Conservation (phyloP, 2,329 filamentous ascomycete genomes). For the Hypoxylon sp. region DNA sequence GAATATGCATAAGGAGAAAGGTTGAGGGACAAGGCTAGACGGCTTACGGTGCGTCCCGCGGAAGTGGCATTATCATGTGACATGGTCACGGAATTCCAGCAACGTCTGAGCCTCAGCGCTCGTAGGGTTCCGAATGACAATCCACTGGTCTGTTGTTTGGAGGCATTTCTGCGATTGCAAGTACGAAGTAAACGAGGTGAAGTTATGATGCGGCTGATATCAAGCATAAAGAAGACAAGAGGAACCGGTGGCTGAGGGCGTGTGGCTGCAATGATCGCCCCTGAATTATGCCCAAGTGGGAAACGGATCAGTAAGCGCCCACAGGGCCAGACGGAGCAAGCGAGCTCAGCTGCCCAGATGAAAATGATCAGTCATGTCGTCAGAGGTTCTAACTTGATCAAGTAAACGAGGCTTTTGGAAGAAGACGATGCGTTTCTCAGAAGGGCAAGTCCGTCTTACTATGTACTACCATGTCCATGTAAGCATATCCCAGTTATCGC, state of each 20-base stretch:
- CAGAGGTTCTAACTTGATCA: neutral
- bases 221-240: neutral
- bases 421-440: neutral
- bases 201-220: constrained; percentile 29
- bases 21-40: neutral
- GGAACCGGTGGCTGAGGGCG: constrained; percentile 13
- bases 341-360: too few relatives aligned
- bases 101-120: constrained; percentile 17
- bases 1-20: constrained; percentile 13
- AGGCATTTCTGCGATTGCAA: neutral
- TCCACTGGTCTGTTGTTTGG: neutral
- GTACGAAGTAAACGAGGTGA: neutral
- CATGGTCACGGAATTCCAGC: constrained; percentile 3
- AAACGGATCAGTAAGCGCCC: neutral
- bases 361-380: neutral
- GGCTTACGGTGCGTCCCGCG: neutral
- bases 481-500: too few relatives aligned
- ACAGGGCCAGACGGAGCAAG: too few relatives aligned
- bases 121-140: constrained; percentile 2
- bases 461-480: too few relatives aligned
- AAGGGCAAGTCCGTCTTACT: neutral
- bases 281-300: neutral
- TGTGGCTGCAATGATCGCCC: constrained; percentile 10
- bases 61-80: neutral
- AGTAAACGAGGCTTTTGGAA: neutral